Base-by-base conservation (phyloP, 805 yeast genomes). In the Ogataea chonburiensis region DNA sequence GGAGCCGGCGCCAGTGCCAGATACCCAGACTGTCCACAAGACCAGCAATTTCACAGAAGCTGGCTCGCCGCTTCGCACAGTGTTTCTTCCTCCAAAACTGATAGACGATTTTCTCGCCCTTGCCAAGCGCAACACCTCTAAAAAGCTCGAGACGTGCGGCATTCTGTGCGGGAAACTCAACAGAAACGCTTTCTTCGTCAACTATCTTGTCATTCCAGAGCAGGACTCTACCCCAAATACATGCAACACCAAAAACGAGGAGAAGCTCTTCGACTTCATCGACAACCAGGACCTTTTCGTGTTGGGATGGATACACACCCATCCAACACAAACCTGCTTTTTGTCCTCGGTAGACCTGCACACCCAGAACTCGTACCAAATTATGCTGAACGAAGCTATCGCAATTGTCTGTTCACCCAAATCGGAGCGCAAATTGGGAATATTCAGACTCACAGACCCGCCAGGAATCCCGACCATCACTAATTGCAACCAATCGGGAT, bases 261-360 rank as follows among this genome's bases (percentile, higher is more conserved):
- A 78, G 45, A 57, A 62, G 4, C 53, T 79, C 41, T 78, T 79
- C 48, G 75, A 71, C 27, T 73, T 64, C 45, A 68, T 78, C 27
- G 85, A 79, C 50, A 46, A 58, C 20, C 63, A 72, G 35, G 81
- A 75, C 42, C 56, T 80, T 28, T 77, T 79, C 48, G 72, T 79
- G n/a, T 61, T 79, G 3, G 86, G 86, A 3, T 79, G 86, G 86
- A 80, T 79, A 35, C 86, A 79, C 54, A 80, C 86, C 7, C 86
- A 79, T 52, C 86, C 86, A 5, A 75, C 85, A 8, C 86, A 79
- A 52, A 64, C 82, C n/a, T 79, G 86, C 45, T 79, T 79, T 52
- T 56, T 79, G 55, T 74, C 81, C 9, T 75, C 83, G 0, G 74
- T 79, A 29, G 86, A 79, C 50, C 58, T 79, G 35, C 86, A 80